Base-by-base conservation (phyloP, 345 rosid species). In the Firmiana major region DNA sequence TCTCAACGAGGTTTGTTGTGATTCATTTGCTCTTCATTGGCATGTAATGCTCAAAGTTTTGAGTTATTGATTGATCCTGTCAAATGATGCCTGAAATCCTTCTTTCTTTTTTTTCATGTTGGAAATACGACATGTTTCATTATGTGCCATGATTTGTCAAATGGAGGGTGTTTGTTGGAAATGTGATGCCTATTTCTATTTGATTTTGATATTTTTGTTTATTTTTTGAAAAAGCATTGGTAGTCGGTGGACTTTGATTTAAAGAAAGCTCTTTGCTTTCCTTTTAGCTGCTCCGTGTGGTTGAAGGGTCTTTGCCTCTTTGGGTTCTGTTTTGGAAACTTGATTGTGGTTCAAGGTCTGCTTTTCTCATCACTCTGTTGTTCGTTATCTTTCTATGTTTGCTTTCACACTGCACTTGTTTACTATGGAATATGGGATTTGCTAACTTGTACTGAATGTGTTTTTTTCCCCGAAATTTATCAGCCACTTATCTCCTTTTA, bases 211-310 rank as follows among this genome's bases (percentile, higher is more conserved):
- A 26, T 71, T 71, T 77, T 54, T 31, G 34, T 77, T 77, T 66
- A 24, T 75, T 77, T 62, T 55, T 78, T 76, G 57, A 66, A 69
- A 66, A 78, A 74, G 63, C 65, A 82, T 79, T 72, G 75, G 67
- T 70, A 62, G 68, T 79, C 75, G 31, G 78, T 84, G 80, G 78
- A 57, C 70, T 55, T 79, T 69, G 82, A 68, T 77, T 74, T 54
- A 57, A 73, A 58, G 74, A 21, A 70, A 68, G 75, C 54, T 60
- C n/a, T 54, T 63, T 38, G 40, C 78, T 67, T 78, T 79, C 73
- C 62, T 16, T 67, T 21, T 31, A 65, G 78, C 75, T 65, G 67
- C 65, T 76, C 64, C 67, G 42, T 64, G 21, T 70, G 63, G 59
- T 10, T 67, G 22, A 53, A 28, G 49, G 45, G 59, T 38, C 40